phyloP scores from a whole-genome alignment of 805 yeast genomes.

The Wickerhamiella allomyrinae region DNA sequence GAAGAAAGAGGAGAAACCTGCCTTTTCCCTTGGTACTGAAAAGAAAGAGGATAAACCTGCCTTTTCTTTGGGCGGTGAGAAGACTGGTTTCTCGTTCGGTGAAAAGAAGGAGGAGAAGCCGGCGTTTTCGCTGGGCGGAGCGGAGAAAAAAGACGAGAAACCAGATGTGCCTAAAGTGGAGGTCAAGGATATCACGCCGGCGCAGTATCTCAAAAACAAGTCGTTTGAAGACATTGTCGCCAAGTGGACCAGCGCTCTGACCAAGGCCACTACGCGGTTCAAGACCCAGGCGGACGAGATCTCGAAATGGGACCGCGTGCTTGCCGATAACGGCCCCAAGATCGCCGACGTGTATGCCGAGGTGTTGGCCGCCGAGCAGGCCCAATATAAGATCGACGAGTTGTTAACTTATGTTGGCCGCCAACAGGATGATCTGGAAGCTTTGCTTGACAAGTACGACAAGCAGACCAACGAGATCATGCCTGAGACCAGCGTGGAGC shows the following conservation, averaged over 20 bases:
- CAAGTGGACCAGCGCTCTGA: constrained; percentile 81
- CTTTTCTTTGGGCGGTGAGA: constrained; percentile 1
- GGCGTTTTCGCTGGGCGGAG: constrained; percentile 18
- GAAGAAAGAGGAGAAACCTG: not conserved
- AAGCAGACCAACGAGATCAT: constrained; percentile 28
- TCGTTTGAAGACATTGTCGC: constrained; percentile 84
- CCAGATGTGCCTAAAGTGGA: constrained; percentile 9
- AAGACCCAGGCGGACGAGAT: constrained; percentile 60
- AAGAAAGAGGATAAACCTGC: constrained; percentile 11
- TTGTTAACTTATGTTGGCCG: constrained; percentile 71
- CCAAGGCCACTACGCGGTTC: constrained; percentile 60
- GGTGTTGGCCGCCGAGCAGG: constrained; percentile 67
- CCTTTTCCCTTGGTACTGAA: constrained; percentile 5
- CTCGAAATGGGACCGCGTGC: constrained; percentile 70
- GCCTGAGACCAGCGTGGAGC: constrained; percentile 21
- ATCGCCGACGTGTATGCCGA: constrained; percentile 65
- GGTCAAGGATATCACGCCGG: constrained; percentile 33
- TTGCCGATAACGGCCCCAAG: constrained; percentile 76
- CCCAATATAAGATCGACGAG: constrained; percentile 77
- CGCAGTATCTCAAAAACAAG: constrained; percentile 60
- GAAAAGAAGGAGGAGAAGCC: constrained; percentile 10
- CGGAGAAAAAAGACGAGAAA: constrained; percentile 3
- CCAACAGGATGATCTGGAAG: constrained; percentile 85
- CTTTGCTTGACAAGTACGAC: constrained; percentile 70
- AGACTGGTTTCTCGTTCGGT: not conserved